Base-by-base conservation (phyloP, 768 basidiomycete genomes). In the Psilocybe sp. region DNA sequence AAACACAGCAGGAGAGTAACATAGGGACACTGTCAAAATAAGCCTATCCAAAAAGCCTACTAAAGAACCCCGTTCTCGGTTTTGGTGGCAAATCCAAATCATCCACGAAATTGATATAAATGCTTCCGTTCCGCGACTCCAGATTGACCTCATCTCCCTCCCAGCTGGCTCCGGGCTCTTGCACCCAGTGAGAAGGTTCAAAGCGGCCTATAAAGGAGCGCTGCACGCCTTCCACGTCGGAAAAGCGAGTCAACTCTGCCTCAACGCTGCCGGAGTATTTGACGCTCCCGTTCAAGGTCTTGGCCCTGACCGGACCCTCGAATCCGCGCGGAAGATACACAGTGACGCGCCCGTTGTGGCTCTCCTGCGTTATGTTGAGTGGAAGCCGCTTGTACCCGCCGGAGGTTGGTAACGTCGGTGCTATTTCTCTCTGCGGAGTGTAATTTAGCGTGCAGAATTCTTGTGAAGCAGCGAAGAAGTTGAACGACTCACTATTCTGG, bases 301-400 rank as follows among this genome's bases (percentile, higher is more conserved):
- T 64, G 33, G 71, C 54, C 1, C 54, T 49, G 31, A 75, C 36
- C 0, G 62, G 61, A 1, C 75, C 75, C 18, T 60, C 58, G 60
- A 72, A 77, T 4, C 71, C 65, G n/a, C 73, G 72, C 4, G 75
- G 75, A 31, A 77, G 51, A 28, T 63, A 53, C 12, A 77, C 43
- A 19, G 47, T 52, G 12, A 75, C 52, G n/a, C 51, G 20, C 2
- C 72, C 72, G 46, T 73, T 61, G 20, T 44, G 39, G 11, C 67
- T 56, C 13, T 50, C 46, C 11, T 58, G 36, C 1, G 52, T 46
- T 8, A 71, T 37, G n/a, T 57, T 46, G 40, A 68, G 52, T 12
- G 68, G 63, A 1, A 58, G 48, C 5, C 64, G 54, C 12, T 55
- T 52, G 8, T 52, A 44, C n/a, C n/a, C 7, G 23, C 23, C 23